Conservation (phyloP, 352 stramenopile species). For the Phytophthora parvispora region DNA sequence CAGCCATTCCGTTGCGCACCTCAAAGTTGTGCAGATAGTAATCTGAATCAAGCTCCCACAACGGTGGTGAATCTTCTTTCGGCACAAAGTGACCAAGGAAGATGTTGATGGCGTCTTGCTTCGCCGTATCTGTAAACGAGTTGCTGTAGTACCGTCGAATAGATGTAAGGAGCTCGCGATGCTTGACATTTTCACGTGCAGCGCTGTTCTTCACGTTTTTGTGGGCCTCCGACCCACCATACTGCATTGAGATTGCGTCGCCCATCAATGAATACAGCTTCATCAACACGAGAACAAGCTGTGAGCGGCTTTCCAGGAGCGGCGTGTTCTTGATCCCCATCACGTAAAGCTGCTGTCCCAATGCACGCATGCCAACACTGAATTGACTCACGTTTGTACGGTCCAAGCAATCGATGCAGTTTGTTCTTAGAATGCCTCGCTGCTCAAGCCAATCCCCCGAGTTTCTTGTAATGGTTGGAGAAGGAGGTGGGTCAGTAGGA, state of each 20-base stretch:
- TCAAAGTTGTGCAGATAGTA: conserved; percentile 95
- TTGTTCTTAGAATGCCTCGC: conserved; percentile 98
- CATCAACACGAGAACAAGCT: conserved; percentile 97
- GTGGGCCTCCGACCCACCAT: conserved; percentile 99
- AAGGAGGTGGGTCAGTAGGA: conserved; percentile 36
- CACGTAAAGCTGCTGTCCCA: conserved; percentile 97
- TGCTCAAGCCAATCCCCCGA: conserved; percentile 96
- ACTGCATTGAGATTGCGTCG: conserved; percentile 99
- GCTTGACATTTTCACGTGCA: conserved; percentile 90
- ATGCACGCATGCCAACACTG: conserved; percentile 88
- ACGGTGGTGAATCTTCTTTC: conserved; percentile 60
- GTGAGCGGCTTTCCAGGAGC: conserved; percentile 87
- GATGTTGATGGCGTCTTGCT: conserved; percentile 99
- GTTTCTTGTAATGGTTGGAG: conserved; percentile 80
- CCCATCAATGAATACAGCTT: conserved; percentile 99
- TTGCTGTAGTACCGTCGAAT: conserved; percentile 99
- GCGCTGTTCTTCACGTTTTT: conserved; percentile 98
- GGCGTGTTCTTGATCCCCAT: conserved; percentile 96
- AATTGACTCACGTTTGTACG: conserved; percentile 92
- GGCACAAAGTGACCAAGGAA: conserved; percentile 97
- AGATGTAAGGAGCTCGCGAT: conserved; percentile 98
- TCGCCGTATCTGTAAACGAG: conserved; percentile 98
- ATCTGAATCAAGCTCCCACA: conserved; percentile 91
- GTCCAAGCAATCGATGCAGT: conserved; percentile 98
- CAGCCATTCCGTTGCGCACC: conserved; percentile 72